Percentiles rank a stretch among this genome's conserved stretches.
Conservation (phyloP, 345 rosid species). For the Lagerstroemia speciosa region DNA sequence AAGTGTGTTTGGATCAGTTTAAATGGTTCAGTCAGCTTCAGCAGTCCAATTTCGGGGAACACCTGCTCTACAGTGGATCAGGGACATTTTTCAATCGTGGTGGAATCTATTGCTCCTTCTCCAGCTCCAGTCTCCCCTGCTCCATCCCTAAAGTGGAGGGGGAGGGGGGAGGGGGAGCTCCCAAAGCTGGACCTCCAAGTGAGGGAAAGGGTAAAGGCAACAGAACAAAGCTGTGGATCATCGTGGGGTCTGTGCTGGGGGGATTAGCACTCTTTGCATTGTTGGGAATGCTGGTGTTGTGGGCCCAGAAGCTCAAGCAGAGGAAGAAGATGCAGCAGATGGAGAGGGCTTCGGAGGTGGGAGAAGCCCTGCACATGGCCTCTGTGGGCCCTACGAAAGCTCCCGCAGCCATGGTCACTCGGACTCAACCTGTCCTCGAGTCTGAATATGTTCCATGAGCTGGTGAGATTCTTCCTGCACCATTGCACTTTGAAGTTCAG, state of each 20-base stretch:
- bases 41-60: slow-evolving; percentile 40
- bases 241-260: slow-evolving; percentile 70
- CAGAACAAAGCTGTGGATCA: slow-evolving; percentile 35
- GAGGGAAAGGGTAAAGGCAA: slow-evolving; percentile 15
- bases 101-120: slow-evolving; percentile 49
- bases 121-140: slow-evolving; percentile 25
- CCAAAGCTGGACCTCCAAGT: neutral
- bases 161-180: slow-evolving; percentile 4
- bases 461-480: neutral
- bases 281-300: slow-evolving; percentile 33
- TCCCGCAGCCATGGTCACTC: slow-evolving; percentile 66
- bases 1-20: slow-evolving; percentile 70
- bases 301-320: slow-evolving; percentile 51
- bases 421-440: slow-evolving; percentile 88
- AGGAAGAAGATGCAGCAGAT: slow-evolving; percentile 61
- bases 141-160: slow-evolving; percentile 2
- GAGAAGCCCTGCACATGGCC: slow-evolving; percentile 79
- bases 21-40: slow-evolving; percentile 45
- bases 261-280: slow-evolving; percentile 48
- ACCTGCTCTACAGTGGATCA: slow-evolving; percentile 48
- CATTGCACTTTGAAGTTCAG: neutral
- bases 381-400: slow-evolving; percentile 73
- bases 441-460: slow-evolving; percentile 67
- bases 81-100: slow-evolving; percentile 84
- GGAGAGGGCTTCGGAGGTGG: slow-evolving; percentile 92